Evolutionary conservation across 2,329 filamentous ascomycete species (phyloP).

Genomic region (Aureobasidium subglaciale): DNA sequence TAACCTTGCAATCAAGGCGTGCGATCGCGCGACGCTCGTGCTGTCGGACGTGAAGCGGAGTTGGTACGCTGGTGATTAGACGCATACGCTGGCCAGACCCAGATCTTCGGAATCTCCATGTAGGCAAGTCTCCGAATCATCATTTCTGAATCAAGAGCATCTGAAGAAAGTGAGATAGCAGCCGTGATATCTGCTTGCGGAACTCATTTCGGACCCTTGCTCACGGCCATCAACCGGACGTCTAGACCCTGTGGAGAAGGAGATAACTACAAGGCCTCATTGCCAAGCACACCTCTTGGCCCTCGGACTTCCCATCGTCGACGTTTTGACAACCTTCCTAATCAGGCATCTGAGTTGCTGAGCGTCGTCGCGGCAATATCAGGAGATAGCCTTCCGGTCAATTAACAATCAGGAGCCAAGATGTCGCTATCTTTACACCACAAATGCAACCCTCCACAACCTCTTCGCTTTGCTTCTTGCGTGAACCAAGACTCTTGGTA

Average conservation of each 20-base stretch:
- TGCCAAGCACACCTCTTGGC: neutral
- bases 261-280: neutral
- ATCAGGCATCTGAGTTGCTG: neutral
- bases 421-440: neutral
- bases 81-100: too few species aligned
- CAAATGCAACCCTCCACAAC: neutral
- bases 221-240: neutral
- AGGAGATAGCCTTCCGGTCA: neutral
- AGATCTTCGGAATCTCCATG: too few species aligned
- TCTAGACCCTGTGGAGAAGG: neutral
- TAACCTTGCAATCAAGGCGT: neutral
- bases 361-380: neutral
- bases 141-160: too few species aligned
- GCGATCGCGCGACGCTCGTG: neutral
- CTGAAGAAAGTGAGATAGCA: neutral
- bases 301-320: neutral
- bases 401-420: neutral
- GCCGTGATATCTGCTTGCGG: too few species aligned
- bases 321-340: conserved; percentile 4
- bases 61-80: neutral
- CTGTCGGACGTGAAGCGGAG: neutral
- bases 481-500: conserved; percentile 1
- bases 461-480: conserved; percentile 3
- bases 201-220: too few species aligned
- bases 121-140: too few species aligned